Evolutionary conservation across 1,284 basidiomycete genomes (phyloP).

Genomic region (Irpex rosettiformis): DNA sequence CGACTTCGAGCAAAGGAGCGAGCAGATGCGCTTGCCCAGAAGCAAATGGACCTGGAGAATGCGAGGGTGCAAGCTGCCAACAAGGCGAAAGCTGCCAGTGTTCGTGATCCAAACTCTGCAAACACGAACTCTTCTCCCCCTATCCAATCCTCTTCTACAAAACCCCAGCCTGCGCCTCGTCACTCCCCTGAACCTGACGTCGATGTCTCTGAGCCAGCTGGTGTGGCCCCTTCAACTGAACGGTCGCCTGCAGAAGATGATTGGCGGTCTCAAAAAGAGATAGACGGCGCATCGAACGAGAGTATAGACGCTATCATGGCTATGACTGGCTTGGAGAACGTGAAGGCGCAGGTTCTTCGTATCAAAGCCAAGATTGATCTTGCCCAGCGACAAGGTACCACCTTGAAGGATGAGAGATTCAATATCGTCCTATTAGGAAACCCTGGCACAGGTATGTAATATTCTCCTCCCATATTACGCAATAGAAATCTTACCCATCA

Average conservation of each 20-base stretch:
- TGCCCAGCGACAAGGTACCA: constrained; percentile 22
- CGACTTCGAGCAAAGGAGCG: constrained; percentile 26
- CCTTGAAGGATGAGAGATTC: constrained; percentile 27
- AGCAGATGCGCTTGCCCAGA: constrained; percentile 28
- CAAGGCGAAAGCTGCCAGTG: not conserved
- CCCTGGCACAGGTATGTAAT: constrained; percentile 32
- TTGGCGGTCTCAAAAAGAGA: constrained; percentile 29
- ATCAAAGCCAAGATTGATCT: constrained; percentile 31
- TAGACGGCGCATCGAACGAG: constrained; percentile 25
- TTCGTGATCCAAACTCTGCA: not conserved
- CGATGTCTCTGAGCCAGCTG: not conserved
- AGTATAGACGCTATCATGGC: constrained; percentile 31
- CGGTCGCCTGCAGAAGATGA: constrained; percentile 18
- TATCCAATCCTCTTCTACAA: not conserved
- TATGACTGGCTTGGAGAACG: constrained; percentile 31
- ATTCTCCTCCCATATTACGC: not conserved
- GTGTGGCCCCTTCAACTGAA: not conserved
- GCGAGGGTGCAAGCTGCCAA: constrained; percentile 14
- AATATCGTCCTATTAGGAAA: constrained; percentile 32
- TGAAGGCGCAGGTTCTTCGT: constrained; percentile 28
- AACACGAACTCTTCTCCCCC: not conserved
- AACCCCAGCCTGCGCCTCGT: not conserved
- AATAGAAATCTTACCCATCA: not conserved
- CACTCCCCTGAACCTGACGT: not conserved
- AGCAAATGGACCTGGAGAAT: constrained; percentile 31